Conservation (phyloP, 441 rosid genomes). For the Pelargonium australe region DNA sequence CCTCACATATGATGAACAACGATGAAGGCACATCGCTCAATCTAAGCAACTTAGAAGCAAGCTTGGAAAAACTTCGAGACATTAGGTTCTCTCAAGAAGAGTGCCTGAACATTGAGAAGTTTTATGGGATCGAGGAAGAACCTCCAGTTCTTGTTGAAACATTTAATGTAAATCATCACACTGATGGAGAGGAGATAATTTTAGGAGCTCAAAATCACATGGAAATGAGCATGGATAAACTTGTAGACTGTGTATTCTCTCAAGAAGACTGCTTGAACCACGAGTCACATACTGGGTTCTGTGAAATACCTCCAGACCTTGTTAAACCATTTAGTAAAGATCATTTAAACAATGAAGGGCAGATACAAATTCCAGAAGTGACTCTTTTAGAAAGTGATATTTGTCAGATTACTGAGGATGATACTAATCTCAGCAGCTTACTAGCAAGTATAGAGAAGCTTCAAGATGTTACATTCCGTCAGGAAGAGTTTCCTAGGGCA, state of each 20-base stretch:
- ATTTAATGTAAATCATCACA: conserved; percentile 21
- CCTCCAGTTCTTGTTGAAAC: conserved; percentile 20
- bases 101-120: conserved; percentile 5
- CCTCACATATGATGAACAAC: conserved; percentile 25
- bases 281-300: conserved; percentile 13
- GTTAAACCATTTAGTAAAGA: too few relatives aligned
- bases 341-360: too few relatives aligned
- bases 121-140: conserved; percentile 27
- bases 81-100: conserved; percentile 18
- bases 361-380: conserved; percentile 14
- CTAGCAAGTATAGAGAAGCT: conserved; percentile 41
- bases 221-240: conserved; percentile 13
- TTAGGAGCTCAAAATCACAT: neutral
- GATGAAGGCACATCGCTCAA: conserved; percentile 20
- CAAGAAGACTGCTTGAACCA: conserved; percentile 15
- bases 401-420: conserved; percentile 19
- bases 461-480: conserved; percentile 24
- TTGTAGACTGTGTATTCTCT: conserved; percentile 11
- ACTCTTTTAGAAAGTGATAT: conserved; percentile 24
- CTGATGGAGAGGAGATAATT: conserved; percentile 22
- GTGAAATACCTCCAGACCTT: neutral
- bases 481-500: conserved; percentile 21
- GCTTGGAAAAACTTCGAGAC: conserved; percentile 28
- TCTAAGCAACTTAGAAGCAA: conserved; percentile 21
- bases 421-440: conserved; percentile 17